Conservation (phyloP, 352 stramenopile species). For the Pythium diclinum region DNA sequence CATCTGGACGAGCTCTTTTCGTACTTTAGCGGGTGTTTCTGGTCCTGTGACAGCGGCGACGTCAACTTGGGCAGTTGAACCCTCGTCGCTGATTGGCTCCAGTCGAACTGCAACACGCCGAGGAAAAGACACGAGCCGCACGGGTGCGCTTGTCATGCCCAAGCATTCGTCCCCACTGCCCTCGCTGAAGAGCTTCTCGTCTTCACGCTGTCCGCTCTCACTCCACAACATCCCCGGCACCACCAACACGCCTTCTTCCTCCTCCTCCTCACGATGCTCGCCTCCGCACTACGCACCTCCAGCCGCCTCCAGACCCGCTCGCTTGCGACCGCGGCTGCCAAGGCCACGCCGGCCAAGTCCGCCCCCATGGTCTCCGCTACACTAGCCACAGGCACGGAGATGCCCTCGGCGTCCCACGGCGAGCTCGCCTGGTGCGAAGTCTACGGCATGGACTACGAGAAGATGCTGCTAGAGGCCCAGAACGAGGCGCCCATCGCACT, state of each 20-base stretch:
- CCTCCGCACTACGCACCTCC: slow-evolving; percentile 10
- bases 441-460: slow-evolving; percentile 74
- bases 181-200: background rate
- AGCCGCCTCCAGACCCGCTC: slow-evolving; percentile 4
- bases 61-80: slow-evolving; percentile 21
- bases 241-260: background rate
- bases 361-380: slow-evolving; percentile 19
- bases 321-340: slow-evolving; percentile 16
- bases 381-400: background rate
- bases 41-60: slow-evolving; percentile 26
- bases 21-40: slow-evolving; percentile 20
- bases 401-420: slow-evolving; percentile 32
- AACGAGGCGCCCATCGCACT: slow-evolving; percentile 43
- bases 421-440: slow-evolving; percentile 76
- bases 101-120: slow-evolving; percentile 36
- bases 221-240: background rate
- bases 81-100: slow-evolving; percentile 20
- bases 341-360: slow-evolving; percentile 20
- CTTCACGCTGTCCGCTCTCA: background rate
- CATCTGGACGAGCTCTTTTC: slow-evolving; percentile 14
- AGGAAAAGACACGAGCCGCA: slow-evolving; percentile 33
- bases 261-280: slow-evolving; percentile 9
- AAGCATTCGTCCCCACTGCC: background rate
- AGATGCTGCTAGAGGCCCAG: slow-evolving; percentile 58
- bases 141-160: background rate